Conservation (phyloP, 805 yeast species). For the Candida ponderosae region DNA sequence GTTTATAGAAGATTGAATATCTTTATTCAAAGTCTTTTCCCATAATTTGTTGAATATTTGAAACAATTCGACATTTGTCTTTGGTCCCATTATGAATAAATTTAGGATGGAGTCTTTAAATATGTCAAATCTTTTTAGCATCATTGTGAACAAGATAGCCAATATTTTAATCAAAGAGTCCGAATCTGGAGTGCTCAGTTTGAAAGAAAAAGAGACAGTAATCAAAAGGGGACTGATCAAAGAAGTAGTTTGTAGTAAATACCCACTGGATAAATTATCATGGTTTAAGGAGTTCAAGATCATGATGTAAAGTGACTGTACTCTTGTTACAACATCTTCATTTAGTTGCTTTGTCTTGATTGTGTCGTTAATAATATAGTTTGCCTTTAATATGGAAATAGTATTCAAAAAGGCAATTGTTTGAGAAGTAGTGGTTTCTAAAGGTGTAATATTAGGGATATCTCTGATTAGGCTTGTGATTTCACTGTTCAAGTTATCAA, state of each 20-base stretch:
- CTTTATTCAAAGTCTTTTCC: conserved; percentile 13
- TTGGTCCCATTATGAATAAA: conserved; percentile 6
- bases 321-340: conserved; percentile 6
- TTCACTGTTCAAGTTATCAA: not conserved
- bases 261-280: not conserved
- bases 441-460: not conserved
- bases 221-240: conserved; percentile 17
- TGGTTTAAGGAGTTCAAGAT: conserved; percentile 5
- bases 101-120: conserved; percentile 6
- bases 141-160: conserved; percentile 9
- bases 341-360: conserved; percentile 9
- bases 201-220: conserved; percentile 15
- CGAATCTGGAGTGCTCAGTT: conserved; percentile 5
- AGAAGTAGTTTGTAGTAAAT: conserved; percentile 8
- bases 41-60: conserved; percentile 18
- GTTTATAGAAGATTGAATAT: conserved; percentile 1
- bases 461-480: not conserved
- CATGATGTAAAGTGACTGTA: conserved; percentile 8
- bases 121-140: conserved; percentile 4
- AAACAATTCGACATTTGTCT: conserved; percentile 15
- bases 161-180: conserved; percentile 10
- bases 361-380: conserved; percentile 7
- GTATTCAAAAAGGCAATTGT: conserved; percentile 3
- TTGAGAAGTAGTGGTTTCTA: not conserved
- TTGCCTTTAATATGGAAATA: conserved; percentile 11